phyloP scores from a whole-genome alignment of 768 basidiomycete species.

The Leccinum pellstonianum region DNA sequence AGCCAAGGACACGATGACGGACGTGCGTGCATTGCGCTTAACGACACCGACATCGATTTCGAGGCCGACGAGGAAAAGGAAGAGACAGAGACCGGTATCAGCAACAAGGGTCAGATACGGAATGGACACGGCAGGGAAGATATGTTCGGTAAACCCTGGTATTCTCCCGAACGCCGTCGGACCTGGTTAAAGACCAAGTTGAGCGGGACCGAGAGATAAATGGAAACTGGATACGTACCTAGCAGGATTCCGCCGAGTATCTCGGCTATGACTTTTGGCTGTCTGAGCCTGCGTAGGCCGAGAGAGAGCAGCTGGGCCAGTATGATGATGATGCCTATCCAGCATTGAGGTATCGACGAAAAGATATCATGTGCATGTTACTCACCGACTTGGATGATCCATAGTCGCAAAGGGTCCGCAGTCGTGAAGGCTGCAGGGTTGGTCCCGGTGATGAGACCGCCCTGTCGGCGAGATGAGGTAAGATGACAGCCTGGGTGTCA shows the following conservation, averaged over 20 bases:
- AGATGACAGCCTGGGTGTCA: too few species aligned
- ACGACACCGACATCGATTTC: constrained; percentile 84
- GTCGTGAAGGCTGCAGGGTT: constrained; percentile 68
- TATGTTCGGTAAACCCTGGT: constrained; percentile 81
- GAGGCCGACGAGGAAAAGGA: constrained; percentile 91
- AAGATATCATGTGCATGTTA: too few species aligned
- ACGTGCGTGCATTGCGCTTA: constrained; percentile 70
- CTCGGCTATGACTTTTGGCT: constrained; percentile 85
- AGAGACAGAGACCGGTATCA: constrained; percentile 84
- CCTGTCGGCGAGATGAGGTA: constrained; percentile 40
- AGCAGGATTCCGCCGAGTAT: constrained; percentile 90
- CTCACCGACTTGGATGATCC: constrained; percentile 64
- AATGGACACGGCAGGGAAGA: constrained; percentile 73
- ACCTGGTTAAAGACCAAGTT: constrained; percentile 11
- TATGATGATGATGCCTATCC: constrained; percentile 73
- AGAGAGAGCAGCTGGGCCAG: constrained; percentile 78
- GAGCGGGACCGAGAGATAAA: constrained; percentile 7
- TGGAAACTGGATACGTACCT: constrained; percentile 47
- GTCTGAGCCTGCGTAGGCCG: constrained; percentile 67
- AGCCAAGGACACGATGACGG: constrained; percentile 67
- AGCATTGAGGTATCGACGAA: background rate
- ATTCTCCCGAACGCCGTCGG: constrained; percentile 74
- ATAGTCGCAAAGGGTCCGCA: constrained; percentile 69
- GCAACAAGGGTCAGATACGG: constrained; percentile 85
- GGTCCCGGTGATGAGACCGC: constrained; percentile 71